A percentile compares a stretch with the other conserved stretches of the same genome.
phyloP scores from a whole-genome alignment of 1,139 yeast genomes.

The Yamadazyma atlantica region DNA sequence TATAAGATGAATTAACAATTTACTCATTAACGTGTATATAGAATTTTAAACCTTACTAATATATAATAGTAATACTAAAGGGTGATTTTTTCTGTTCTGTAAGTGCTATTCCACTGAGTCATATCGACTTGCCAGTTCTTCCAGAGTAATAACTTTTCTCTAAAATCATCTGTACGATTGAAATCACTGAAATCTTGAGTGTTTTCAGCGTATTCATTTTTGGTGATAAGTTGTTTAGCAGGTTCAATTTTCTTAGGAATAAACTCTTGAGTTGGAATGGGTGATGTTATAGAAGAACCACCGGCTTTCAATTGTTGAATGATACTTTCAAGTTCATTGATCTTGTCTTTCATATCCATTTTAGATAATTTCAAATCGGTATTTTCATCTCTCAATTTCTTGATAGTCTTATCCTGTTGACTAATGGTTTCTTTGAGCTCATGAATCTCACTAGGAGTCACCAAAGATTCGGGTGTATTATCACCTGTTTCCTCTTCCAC shows the following conservation, averaged over 20 bases:
- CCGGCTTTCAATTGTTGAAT: constrained; percentile 18
- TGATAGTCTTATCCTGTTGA: constrained; percentile 36
- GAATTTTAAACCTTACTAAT: neutral
- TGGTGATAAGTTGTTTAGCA: constrained; percentile 37
- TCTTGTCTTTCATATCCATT: constrained; percentile 47
- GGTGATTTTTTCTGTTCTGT: constrained; percentile 25
- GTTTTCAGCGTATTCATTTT: constrained; percentile 33
- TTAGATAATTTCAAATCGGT: constrained; percentile 43
- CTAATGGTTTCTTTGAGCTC: constrained; percentile 24
- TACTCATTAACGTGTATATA: constrained; percentile 7
- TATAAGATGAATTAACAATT: constrained; percentile 47
- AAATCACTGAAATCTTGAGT: constrained; percentile 26
- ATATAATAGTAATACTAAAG: constrained; percentile 17
- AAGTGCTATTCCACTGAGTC: constrained; percentile 64
- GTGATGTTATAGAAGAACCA: constrained; percentile 3
- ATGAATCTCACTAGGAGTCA: constrained; percentile 24
- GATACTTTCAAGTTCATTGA: constrained; percentile 25
- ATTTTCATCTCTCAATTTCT: constrained; percentile 42
- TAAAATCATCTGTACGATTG: constrained; percentile 32
- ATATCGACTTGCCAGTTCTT: constrained; percentile 85
- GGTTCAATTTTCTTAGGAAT: constrained; percentile 19
- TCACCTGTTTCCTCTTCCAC: constrained; percentile 5
- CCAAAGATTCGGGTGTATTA: constrained; percentile 1
- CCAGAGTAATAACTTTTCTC: constrained; percentile 58
- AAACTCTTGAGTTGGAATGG: constrained; percentile 5